Base-by-base conservation (phyloP, 2,329 filamentous ascomycete genomes). In the Fusarium annulatum region DNA sequence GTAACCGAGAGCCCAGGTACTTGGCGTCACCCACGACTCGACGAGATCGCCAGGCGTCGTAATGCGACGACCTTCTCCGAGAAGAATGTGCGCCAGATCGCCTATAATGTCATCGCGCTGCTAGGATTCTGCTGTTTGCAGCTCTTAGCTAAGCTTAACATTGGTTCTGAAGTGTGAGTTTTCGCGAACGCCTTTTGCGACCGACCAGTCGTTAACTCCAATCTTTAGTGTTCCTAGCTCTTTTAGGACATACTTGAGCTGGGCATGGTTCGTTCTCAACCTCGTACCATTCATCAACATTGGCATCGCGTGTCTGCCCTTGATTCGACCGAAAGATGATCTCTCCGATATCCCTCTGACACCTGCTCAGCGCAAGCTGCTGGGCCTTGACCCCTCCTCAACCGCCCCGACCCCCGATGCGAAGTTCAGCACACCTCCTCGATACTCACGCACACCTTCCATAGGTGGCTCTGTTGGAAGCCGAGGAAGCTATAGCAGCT, bases 331-430 rank as follows among this genome's bases (percentile, higher is more conserved):
- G 48, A 87, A 87, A 75, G 96, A 98, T 81, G 89, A 95, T 71
- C 88, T 98, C 72, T 86, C 91, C 81, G 96, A 99, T 81, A 97
- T 99, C 57, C 91, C 96, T 69, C 88, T 99, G 74, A 98, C 96
- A 16, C 71, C 79, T 36, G 79, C 81, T 48, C 96, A 98, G 85
- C 93, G 96, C 69, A 88, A 91, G 72, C 88, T 97, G 19, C 90
- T 99, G 58, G 95, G 95, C 53, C 89, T 99, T 7, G 89, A 92
- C 43, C 92, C 94, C 6, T 89, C 87, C 66, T 86, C 88, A 6
- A 83, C 85, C 5, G 85, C 89, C 6, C 88, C 92, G 1, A 93
- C 92, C 0, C 92, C 94, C 4, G 91, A 92, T 46, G 89, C 89
- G 64, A 80, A 78, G 42, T 97, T 94, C 82, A 91, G 92, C 77